These are phyloP conservation scores for Lecanicillium sp. DNA, from an alignment of 2,329 filamentous ascomycete genomes.

Conservation along the genomic window DNA sequence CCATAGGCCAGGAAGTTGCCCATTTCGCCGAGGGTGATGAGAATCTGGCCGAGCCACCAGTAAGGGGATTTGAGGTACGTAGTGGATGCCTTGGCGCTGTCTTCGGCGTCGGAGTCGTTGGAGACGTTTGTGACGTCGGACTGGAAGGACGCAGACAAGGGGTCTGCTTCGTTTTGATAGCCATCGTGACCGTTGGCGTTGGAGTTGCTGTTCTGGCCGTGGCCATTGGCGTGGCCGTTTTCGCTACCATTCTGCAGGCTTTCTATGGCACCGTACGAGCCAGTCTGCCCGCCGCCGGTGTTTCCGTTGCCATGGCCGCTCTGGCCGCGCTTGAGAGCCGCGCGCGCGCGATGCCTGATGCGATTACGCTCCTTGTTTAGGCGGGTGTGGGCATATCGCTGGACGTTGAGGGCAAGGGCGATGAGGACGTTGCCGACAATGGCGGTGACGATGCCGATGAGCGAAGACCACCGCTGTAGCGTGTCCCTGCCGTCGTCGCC, in stretches of 20 bases:
- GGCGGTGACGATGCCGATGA: constrained; percentile 91
- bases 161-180: constrained; percentile 36
- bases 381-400: constrained; percentile 88
- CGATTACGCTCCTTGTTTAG: constrained; percentile 64
- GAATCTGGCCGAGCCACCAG: constrained; percentile 90
- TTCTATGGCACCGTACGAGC: constrained; percentile 26
- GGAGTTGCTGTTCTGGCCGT: constrained; percentile 19
- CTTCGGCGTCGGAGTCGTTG: constrained; percentile 15
- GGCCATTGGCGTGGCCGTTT: constrained; percentile 8
- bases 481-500: constrained; percentile 33
- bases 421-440: constrained; percentile 92
- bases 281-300: constrained; percentile 11
- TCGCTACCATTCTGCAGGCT: constrained; percentile 8
- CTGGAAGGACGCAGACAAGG: constrained; percentile 42
- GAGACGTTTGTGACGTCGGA: constrained; percentile 24
- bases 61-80: constrained; percentile 86
- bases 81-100: constrained; percentile 37
- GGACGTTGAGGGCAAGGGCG: constrained; percentile 90
- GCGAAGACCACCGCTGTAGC: constrained; percentile 72
- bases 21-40: constrained; percentile 89
- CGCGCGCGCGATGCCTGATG: constrained; percentile 45
- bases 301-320: constrained; percentile 15
- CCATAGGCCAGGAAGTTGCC: constrained; percentile 97
- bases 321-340: constrained; percentile 41
- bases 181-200: constrained; percentile 24